These are phyloP conservation scores for Paecilomyces sp. DNA, from an alignment of 2,329 filamentous ascomycete genomes.

Conservation along the genomic window DNA sequence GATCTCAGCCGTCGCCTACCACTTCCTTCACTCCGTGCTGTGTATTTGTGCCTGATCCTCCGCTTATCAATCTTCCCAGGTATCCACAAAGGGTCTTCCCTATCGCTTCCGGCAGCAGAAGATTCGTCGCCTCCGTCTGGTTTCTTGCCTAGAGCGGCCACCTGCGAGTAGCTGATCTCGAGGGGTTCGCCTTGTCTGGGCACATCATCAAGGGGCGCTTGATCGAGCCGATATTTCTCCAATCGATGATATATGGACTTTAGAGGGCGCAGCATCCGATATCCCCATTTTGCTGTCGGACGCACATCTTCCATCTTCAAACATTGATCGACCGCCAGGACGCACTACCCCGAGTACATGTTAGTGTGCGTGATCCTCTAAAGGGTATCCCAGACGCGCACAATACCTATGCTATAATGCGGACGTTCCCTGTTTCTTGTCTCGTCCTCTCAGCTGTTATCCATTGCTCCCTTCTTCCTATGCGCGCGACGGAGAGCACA, in stretches of 20 bases:
- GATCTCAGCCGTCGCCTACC: constrained; percentile 19
- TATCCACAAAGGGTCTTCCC: constrained; percentile 33
- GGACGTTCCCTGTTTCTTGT: neutral
- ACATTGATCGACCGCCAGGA: neutral
- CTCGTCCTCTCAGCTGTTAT: neutral
- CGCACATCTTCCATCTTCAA: constrained; percentile 28
- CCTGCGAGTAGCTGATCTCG: constrained; percentile 2
- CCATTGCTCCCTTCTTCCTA: neutral
- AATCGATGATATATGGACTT: constrained; percentile 32
- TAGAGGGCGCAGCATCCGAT: constrained; percentile 36
- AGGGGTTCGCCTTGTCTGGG: constrained; percentile 11
- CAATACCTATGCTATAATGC: neutral
- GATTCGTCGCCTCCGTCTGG: constrained; percentile 7
- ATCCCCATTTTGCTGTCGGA: constrained; percentile 36
- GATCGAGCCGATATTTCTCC: constrained; percentile 31
- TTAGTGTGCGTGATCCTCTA: neutral
- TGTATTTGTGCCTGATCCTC: constrained; percentile 31
- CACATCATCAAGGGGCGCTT: constrained; percentile 18
- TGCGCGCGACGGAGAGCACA: neutral
- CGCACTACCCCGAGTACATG: neutral
- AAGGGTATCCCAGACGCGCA: neutral
- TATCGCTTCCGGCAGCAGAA: constrained; percentile 26
- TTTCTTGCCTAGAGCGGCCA: constrained; percentile 3
- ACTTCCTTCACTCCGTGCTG: constrained; percentile 19
- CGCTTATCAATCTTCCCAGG: constrained; percentile 26